Base-by-base conservation (phyloP, 768 basidiomycete species). In the Scleroderma citrinum region DNA sequence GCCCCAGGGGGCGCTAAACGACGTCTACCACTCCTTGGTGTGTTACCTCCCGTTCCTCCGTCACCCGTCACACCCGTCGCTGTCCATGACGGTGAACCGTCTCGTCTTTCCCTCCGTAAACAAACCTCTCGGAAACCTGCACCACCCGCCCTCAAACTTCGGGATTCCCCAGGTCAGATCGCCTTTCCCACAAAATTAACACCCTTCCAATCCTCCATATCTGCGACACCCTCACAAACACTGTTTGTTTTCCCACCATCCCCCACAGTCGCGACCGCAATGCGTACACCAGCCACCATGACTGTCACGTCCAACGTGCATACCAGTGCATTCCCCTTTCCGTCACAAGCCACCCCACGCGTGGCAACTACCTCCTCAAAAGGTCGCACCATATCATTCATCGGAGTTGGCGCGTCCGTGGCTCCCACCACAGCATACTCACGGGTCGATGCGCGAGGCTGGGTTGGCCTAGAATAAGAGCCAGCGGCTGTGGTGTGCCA, bases 161-260 rank as follows among this genome's bases (percentile, higher is more conserved):
- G 64, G 34, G 56, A 51, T n/a, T 54, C 63, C 29, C 44, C 52
- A 6, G 67, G 58, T 32, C 66, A 47, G 41, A 53, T 68, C 24
- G 44, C 43, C 1, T 68, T 66, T 21, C 66, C 58, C 48, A 48
- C 56, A 24, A 53, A 67, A 53, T 44, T 46, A 19, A 49, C 48
- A 40, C 47, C 51, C 50, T 29, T 8, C 50, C 47, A 19, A 64
- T 61, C 46, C 59, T 59, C 57, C n/a, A 54, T 61, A 26, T 55
- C 66, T 21, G 61, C 59, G 47, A 77, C 83, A 30, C 85, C 86
- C 29, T 87, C 88, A 2, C 90, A 92, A 62, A 92, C 89, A 0
- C 73, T 92, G 40, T 91, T 92, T 57, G 83, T 92, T 32, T 92
- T 92, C 61, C 89, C 89, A 1, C 87, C 89, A 29, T 91, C 88